Percentiles rank a stretch among this genome's conserved stretches.
Evolutionary conservation across 768 basidiomycete species (phyloP).

Genomic region (Suillus clintonianus): DNA sequence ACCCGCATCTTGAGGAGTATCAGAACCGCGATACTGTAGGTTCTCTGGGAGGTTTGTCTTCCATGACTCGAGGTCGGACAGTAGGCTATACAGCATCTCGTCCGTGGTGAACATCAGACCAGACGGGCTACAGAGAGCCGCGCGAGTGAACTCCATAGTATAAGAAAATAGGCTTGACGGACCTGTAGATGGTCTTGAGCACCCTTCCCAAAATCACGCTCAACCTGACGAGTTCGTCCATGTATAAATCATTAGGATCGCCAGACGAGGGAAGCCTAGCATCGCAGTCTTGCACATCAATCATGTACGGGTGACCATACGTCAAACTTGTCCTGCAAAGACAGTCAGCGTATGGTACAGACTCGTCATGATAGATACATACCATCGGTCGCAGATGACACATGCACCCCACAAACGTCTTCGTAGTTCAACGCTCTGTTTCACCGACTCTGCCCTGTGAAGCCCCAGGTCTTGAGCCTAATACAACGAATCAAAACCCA

Average conservation of each 20-base stretch:
- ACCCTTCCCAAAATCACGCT: conserved; percentile 91
- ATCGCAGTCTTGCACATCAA: conserved; percentile 96
- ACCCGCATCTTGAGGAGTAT: conserved; percentile 70
- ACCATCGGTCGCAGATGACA: conserved; percentile 94
- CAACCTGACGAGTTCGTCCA: conserved; percentile 89
- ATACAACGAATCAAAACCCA: conserved; percentile 15
- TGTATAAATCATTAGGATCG: conserved; percentile 74
- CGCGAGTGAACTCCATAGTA: conserved; percentile 12
- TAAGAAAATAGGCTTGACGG: conserved; percentile 14
- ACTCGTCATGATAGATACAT: conserved; percentile 22
- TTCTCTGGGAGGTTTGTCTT: conserved; percentile 73
- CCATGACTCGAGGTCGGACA: conserved; percentile 76
- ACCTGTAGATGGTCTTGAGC: conserved; percentile 92
- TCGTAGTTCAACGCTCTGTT: conserved; percentile 81
- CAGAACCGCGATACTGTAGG: conserved; percentile 74
- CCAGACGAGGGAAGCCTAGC: conserved; percentile 90
- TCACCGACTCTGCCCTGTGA: conserved; percentile 88
- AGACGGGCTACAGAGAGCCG: conserved; percentile 59
- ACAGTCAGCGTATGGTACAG: conserved; percentile 7
- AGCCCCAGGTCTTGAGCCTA: conserved; percentile 96
- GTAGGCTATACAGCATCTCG: conserved; percentile 65
- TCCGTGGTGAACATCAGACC: conserved; percentile 87
- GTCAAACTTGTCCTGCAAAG: conserved; percentile 74
- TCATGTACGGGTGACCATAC: conserved; percentile 94
- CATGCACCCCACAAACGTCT: conserved; percentile 94